Evolutionary conservation across 2,329 filamentous ascomycete genomes (phyloP).

Genomic region (Samsoniella hepiali): DNA sequence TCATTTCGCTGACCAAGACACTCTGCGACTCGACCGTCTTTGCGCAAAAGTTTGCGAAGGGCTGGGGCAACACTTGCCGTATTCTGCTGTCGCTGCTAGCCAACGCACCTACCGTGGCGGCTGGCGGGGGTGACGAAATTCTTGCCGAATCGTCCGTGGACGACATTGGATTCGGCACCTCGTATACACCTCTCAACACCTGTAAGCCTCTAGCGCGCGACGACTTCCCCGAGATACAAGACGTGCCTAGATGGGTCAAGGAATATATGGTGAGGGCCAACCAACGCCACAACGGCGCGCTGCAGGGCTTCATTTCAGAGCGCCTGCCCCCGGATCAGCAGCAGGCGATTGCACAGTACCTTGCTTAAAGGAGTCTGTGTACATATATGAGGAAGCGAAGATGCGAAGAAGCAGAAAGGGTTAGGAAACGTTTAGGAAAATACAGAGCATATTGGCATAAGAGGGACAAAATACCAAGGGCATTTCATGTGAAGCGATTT

Average conservation of each 20-base stretch:
- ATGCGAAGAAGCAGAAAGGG: background rate
- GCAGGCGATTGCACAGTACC: slow-evolving; percentile 50
- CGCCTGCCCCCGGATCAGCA: slow-evolving; percentile 63
- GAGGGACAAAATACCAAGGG: slow-evolving; percentile 12
- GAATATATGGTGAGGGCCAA: slow-evolving; percentile 76
- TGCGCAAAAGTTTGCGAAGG: slow-evolving; percentile 75
- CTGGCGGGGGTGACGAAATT: slow-evolving; percentile 67
- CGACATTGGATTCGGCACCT: slow-evolving; percentile 90
- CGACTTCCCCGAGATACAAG: slow-evolving; percentile 79
- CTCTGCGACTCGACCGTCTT: slow-evolving; percentile 84
- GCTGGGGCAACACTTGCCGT: slow-evolving; percentile 88
- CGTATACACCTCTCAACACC: slow-evolving; percentile 90
- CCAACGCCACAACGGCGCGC: slow-evolving; percentile 64
- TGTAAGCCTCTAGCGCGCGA: slow-evolving; percentile 73
- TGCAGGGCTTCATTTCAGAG: slow-evolving; percentile 69
- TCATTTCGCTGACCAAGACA: slow-evolving; percentile 90
- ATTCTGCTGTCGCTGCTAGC: slow-evolving; percentile 85
- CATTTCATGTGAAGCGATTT: slow-evolving; percentile 15
- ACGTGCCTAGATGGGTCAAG: slow-evolving; percentile 82
- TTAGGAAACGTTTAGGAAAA: slow-evolving; percentile 14
- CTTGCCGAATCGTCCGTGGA: slow-evolving; percentile 89
- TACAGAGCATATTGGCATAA: background rate
- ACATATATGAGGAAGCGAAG: slow-evolving; percentile 30
- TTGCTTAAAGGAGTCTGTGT: slow-evolving; percentile 34
- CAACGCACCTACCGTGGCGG: slow-evolving; percentile 71